Evolutionary conservation across 805 yeast genomes (phyloP).

Genomic region (Starmerella cellae): DNA sequence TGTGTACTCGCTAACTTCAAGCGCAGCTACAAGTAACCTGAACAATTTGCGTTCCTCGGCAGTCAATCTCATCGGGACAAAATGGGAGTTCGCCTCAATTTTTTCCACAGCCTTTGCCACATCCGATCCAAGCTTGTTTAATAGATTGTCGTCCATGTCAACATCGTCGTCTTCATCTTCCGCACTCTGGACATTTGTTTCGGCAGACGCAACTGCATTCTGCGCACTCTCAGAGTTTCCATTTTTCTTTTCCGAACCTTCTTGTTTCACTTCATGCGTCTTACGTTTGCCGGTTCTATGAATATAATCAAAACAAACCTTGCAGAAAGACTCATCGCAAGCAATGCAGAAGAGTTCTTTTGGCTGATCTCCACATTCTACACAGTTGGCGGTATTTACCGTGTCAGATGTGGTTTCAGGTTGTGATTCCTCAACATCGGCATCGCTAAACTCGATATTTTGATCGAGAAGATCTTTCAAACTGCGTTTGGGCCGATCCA

Average conservation of each 20-base stretch:
- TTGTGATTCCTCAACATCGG: conserved; percentile 1
- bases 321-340: conserved; percentile 58
- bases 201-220: not conserved
- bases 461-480: not conserved
- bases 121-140: not conserved
- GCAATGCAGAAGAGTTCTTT: conserved; percentile 45
- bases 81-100: conserved; percentile 32
- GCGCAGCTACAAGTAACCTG: conserved; percentile 57
- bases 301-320: conserved; percentile 52
- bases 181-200: not conserved
- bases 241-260: not conserved
- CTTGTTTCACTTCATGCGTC: conserved; percentile 21
- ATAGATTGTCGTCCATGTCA: not conserved
- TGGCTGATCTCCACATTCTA: conserved; percentile 65
- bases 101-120: not conserved
- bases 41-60: conserved; percentile 56
- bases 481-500: conserved; percentile 1
- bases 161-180: conserved; percentile 15
- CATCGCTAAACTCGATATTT: conserved; percentile 4
- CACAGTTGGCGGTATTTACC: conserved; percentile 34
- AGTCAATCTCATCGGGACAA: conserved; percentile 57
- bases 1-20: conserved; percentile 67
- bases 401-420: not conserved
- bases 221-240: not conserved
- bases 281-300: conserved; percentile 48